These are phyloP conservation scores for Hortaea sp. DNA, from an alignment of 2,329 filamentous ascomycete genomes.

Conservation along the genomic window DNA sequence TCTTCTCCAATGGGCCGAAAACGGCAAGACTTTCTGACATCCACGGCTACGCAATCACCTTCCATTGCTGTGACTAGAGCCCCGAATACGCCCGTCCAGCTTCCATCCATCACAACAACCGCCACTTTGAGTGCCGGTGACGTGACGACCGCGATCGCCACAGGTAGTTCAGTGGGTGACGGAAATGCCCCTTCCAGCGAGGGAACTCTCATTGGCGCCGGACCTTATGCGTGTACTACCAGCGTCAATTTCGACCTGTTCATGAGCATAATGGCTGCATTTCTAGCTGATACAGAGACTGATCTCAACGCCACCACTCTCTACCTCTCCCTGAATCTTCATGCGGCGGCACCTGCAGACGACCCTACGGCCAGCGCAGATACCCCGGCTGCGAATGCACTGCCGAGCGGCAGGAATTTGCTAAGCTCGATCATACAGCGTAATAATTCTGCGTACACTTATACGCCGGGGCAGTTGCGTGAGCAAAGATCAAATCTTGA, in stretches of 20 bases:
- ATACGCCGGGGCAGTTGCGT: slow-evolving; percentile 41
- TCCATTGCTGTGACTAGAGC: too few species aligned
- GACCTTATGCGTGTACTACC: slow-evolving; percentile 44
- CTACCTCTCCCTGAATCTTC: slow-evolving; percentile 49
- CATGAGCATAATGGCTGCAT: slow-evolving; percentile 41
- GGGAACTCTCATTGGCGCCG: slow-evolving; percentile 30
- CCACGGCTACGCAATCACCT: too few species aligned
- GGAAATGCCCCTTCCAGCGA: slow-evolving; percentile 1
- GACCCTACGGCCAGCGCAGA: slow-evolving; percentile 34
- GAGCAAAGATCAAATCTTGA: slow-evolving; percentile 48
- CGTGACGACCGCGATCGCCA: not conserved
- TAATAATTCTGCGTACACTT: slow-evolving; percentile 43
- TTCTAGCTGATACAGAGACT: slow-evolving; percentile 43
- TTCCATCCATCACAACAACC: not conserved
- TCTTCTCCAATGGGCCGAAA: too few species aligned
- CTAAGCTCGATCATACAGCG: slow-evolving; percentile 39
- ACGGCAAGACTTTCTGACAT: too few species aligned
- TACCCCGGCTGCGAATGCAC: slow-evolving; percentile 21
- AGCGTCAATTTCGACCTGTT: slow-evolving; percentile 43
- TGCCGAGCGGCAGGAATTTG: slow-evolving; percentile 37
- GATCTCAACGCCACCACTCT: slow-evolving; percentile 45
- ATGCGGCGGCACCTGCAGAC: slow-evolving; percentile 40
- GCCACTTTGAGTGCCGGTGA: not conserved
- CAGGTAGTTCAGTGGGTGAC: slow-evolving; percentile 1
- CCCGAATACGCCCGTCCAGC: not conserved